Evolutionary conservation across 2,329 filamentous ascomycete genomes (phyloP).

Genomic region (Gremmenia infestans): DNA sequence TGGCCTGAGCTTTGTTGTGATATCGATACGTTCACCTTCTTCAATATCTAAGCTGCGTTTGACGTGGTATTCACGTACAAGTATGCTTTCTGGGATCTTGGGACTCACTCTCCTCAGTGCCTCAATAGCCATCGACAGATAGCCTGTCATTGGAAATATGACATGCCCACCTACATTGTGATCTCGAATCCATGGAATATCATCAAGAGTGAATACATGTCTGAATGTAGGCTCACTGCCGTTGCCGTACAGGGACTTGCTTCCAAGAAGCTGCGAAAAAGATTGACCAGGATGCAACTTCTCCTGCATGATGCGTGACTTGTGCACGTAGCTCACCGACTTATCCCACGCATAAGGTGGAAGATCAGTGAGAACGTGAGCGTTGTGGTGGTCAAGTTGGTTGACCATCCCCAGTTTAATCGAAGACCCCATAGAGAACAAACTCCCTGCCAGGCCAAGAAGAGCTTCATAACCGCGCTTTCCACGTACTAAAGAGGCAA

Average conservation of each 20-base stretch:
- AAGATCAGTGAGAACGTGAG: too few species aligned
- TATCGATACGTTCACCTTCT: too few species aligned
- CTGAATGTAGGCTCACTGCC: constrained; percentile 27
- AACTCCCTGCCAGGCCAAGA: too few species aligned
- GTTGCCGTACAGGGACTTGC: neutral
- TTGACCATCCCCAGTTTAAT: too few species aligned
- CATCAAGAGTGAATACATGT: constrained; percentile 27
- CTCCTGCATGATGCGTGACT: too few species aligned
- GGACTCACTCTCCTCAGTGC: constrained; percentile 5
- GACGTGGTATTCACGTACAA: constrained; percentile 20
- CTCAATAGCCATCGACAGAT: constrained; percentile 14
- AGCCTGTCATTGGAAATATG: constrained; percentile 39
- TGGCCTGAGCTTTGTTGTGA: too few species aligned
- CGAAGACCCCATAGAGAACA: too few species aligned
- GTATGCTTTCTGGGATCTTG: constrained; percentile 20
- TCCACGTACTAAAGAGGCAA: too few species aligned
- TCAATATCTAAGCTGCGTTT: constrained; percentile 16
- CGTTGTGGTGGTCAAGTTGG: too few species aligned
- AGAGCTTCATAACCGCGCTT: too few species aligned
- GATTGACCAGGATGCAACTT: constrained; percentile 25
- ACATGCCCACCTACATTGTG: constrained; percentile 46
- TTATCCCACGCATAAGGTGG: too few species aligned
- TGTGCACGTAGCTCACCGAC: too few species aligned
- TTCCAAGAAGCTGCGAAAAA: constrained; percentile 33
- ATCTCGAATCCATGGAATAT: constrained; percentile 49